phyloP scores from a whole-genome alignment of 352 stramenopile genomes.

The Pythium dissimile region DNA sequence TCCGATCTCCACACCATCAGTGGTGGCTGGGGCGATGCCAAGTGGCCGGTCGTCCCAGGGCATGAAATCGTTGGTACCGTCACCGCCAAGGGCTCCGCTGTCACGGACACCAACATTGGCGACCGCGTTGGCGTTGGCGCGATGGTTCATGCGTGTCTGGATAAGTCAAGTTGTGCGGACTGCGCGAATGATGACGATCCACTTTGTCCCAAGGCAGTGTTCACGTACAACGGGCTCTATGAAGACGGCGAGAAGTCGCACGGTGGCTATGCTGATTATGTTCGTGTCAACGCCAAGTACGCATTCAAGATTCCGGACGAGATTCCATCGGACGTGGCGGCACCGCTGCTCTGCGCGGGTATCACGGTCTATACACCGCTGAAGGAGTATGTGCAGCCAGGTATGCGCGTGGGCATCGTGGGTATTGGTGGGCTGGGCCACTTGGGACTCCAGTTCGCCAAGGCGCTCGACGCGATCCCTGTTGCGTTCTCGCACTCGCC shows the following conservation, averaged over 20 bases:
- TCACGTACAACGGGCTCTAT: conserved; percentile 18
- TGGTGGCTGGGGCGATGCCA: conserved; percentile 18
- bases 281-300: conserved; percentile 17
- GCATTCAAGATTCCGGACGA: conserved; percentile 25
- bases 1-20: conserved; percentile 26
- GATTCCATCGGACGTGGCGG: conserved; percentile 15
- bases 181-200: conserved; percentile 9
- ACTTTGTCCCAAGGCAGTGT: conserved; percentile 9
- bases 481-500: conserved; percentile 39
- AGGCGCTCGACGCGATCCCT: conserved; percentile 39
- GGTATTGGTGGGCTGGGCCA: conserved; percentile 71
- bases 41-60: conserved; percentile 19
- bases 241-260: conserved; percentile 10
- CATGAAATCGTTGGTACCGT: conserved; percentile 29
- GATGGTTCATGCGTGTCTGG: conserved; percentile 10
- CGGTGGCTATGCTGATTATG: conserved; percentile 27
- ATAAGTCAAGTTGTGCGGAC: conserved; percentile 6
- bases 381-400: conserved; percentile 11
- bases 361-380: not conserved
- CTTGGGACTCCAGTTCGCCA: conserved; percentile 60
- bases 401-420: conserved; percentile 41
- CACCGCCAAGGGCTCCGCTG: conserved; percentile 7
- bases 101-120: conserved; percentile 3
- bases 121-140: conserved; percentile 20
- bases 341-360: not conserved